These are phyloP conservation scores for Colletotrichum eremochloae DNA, from an alignment of 2,329 filamentous ascomycete species.

Conservation along the genomic window DNA sequence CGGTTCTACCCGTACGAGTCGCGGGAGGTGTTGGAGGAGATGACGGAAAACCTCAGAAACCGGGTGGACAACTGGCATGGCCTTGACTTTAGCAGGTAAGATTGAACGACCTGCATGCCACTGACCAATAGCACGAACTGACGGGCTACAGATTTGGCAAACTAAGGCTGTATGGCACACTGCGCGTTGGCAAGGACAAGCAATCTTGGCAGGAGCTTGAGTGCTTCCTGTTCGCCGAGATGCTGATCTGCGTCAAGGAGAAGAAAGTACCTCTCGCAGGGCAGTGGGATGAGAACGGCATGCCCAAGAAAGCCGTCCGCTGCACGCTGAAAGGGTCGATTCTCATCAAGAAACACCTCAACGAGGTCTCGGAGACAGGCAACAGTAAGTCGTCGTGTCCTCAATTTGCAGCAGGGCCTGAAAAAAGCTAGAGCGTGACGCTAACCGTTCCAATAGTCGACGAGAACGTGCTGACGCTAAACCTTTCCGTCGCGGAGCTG, in stretches of 20 bases:
- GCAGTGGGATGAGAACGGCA: slow-evolving; percentile 75
- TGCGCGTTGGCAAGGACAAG: slow-evolving; percentile 96
- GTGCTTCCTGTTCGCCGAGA: slow-evolving; percentile 96
- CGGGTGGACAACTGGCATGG: slow-evolving; percentile 99
- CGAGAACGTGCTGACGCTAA: slow-evolving; percentile 88
- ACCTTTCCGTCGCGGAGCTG: slow-evolving; percentile 89
- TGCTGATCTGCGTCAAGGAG: slow-evolving; percentile 99
- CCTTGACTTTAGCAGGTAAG: slow-evolving; percentile 85
- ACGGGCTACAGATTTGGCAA: slow-evolving; percentile 81
- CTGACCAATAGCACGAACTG: slow-evolving; percentile 44
- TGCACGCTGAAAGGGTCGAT: slow-evolving; percentile 98
- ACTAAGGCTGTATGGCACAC: slow-evolving; percentile 86
- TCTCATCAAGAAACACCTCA: slow-evolving; percentile 96
- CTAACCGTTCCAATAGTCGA: slow-evolving; percentile 64
- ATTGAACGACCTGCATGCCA: slow-evolving; percentile 24
- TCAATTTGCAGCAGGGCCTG: slow-evolving; percentile 17
- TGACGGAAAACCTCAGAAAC: slow-evolving; percentile 85
- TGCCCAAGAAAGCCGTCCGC: slow-evolving; percentile 74
- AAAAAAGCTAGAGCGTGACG: slow-evolving; percentile 42
- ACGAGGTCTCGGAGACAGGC: slow-evolving; percentile 82
- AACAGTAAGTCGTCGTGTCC: slow-evolving; percentile 50
- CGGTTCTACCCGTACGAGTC: slow-evolving; percentile 81
- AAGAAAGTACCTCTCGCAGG: slow-evolving; percentile 78
- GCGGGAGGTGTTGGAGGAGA: slow-evolving; percentile 81
- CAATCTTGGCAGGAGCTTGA: slow-evolving; percentile 98